Conservation (phyloP, 129 eudicot species). For the Chrysanthemum makinoi region DNA sequence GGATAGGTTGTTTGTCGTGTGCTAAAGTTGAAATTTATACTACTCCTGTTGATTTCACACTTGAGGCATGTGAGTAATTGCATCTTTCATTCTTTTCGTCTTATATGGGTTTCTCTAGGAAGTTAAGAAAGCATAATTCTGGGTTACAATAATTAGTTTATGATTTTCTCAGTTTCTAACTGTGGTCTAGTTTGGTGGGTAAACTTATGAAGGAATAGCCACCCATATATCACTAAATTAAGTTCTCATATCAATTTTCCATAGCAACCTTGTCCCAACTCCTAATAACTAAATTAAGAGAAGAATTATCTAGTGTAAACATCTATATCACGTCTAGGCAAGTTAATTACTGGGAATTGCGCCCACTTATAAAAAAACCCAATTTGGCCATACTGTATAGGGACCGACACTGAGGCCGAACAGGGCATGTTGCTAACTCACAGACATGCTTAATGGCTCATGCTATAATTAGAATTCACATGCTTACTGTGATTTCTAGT, state of each 20-base stretch:
- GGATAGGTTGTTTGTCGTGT: no score
- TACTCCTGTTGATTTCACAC: no score
- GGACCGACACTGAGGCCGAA: not conserved
- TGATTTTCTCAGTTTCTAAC: not conserved
- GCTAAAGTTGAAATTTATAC: slow-evolving; percentile 1
- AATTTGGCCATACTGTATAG: not conserved
- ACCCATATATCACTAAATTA: not conserved
- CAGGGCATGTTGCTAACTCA: slow-evolving; percentile 3
- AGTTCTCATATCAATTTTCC: no score
- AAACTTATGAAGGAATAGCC: slow-evolving; percentile 5
- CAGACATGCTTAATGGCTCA: not conserved
- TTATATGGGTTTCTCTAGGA: slow-evolving; percentile 5
- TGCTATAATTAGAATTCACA: not conserved
- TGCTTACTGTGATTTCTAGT: not conserved
- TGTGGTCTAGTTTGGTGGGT: not conserved
- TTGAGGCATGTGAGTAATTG: no score
- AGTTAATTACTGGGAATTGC: not conserved
- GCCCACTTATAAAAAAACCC: not conserved
- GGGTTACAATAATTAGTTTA: slow-evolving; percentile 2
- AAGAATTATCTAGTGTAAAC: no score
- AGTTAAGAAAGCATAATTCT: not conserved
- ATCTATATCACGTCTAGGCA: no score
- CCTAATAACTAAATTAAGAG: no score
- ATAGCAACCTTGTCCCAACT: no score
- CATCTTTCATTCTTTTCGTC: not conserved